Conservation (phyloP, 2,329 filamentous ascomycete species). For the Aspergillus sp. region DNA sequence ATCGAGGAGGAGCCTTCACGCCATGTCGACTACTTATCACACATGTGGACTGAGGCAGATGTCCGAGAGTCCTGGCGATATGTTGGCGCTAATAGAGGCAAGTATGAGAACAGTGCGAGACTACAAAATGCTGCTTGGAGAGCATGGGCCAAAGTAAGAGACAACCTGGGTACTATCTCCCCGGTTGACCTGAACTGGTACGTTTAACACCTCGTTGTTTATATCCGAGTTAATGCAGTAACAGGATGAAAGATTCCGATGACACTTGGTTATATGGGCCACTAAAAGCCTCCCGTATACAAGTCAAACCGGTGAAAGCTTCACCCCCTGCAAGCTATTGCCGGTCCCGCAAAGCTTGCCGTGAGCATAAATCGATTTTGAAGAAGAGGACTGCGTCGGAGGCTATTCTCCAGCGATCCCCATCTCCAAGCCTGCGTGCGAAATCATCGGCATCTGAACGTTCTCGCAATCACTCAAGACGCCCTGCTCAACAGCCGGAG, state of each 20-base stretch:
- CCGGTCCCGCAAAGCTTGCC: conserved; percentile 65
- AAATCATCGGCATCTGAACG: conserved; percentile 50
- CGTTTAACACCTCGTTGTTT: conserved; percentile 32
- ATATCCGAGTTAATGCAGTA: neutral
- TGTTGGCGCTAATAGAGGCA: conserved; percentile 74
- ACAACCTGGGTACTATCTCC: conserved; percentile 80
- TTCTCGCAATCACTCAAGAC: conserved; percentile 51
- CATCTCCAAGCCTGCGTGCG: conserved; percentile 58
- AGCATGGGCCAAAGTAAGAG: conserved; percentile 92
- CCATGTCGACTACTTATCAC: conserved; percentile 95
- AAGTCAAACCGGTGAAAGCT: conserved; percentile 48
- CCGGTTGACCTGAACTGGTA: conserved; percentile 94
- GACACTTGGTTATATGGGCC: conserved; percentile 98
- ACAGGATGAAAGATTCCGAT: conserved; percentile 92
- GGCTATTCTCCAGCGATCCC: conserved; percentile 83
- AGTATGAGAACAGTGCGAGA: conserved; percentile 77
- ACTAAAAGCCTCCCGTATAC: conserved; percentile 69
- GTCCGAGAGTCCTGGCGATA: conserved; percentile 98
- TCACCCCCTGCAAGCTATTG: conserved; percentile 55
- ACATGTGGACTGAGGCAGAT: conserved; percentile 92
- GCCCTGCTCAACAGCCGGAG: conserved; percentile 60
- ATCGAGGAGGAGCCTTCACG: conserved; percentile 73
- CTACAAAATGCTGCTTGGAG: conserved; percentile 97
- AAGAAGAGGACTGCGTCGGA: conserved; percentile 98
- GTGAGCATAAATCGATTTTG: conserved; percentile 82